Conservation (phyloP, 257 asterid genomes). For the Solanum gandarillasii region DNA sequence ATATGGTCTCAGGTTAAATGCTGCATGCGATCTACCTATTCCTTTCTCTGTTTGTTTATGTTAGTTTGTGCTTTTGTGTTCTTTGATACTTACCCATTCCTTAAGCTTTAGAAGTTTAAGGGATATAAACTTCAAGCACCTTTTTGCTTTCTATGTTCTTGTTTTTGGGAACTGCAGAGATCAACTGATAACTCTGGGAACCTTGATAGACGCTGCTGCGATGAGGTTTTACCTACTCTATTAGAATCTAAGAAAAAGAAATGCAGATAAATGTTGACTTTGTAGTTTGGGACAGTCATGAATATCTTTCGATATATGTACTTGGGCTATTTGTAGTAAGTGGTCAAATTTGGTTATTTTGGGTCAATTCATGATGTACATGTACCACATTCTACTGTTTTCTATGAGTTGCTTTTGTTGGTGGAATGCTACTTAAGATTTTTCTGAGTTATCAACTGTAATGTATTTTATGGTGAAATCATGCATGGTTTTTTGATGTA, state of each 20-base stretch:
- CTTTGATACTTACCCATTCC: neutral
- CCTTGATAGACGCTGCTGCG: neutral
- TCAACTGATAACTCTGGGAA: neutral
- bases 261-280: neutral
- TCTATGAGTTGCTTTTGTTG: neutral
- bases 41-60: neutral
- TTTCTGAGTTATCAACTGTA: neutral
- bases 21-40: neutral
- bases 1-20: neutral
- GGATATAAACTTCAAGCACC: neutral
- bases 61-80: neutral
- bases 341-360: neutral
- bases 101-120: neutral
- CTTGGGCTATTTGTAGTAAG: neutral
- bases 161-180: neutral
- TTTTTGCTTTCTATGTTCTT: neutral
- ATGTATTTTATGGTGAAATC: neutral
- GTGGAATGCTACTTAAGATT: neutral
- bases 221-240: neutral
- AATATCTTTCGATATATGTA: neutral
- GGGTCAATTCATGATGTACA: neutral
- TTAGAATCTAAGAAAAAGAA: neutral
- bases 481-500: neutral
- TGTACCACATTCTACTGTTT: neutral
- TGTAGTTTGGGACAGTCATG: neutral